Evolutionary conservation across 768 basidiomycete genomes (phyloP).

Genomic region (Tylopilus intermedius): DNA sequence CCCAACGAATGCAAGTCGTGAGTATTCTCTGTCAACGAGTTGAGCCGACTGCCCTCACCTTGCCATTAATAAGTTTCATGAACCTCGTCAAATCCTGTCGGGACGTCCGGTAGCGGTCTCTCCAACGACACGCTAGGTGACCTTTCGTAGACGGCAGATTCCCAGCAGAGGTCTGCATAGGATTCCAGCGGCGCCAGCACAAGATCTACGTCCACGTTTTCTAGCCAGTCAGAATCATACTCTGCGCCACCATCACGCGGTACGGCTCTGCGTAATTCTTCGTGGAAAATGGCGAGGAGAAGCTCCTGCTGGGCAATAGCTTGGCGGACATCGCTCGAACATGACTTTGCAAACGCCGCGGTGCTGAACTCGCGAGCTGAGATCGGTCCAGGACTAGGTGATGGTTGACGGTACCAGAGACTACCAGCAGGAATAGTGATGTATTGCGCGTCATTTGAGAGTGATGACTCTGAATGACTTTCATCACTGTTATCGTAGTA

Average conservation of each 20-base stretch:
- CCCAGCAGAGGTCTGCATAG: conserved; percentile 30
- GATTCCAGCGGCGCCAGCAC: conserved; percentile 25
- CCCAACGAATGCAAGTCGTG: neutral
- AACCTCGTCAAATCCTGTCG: conserved; percentile 26
- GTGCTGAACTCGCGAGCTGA: conserved; percentile 17
- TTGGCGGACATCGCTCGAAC: conserved; percentile 31
- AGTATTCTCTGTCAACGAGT: neutral
- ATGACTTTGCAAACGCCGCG: conserved; percentile 22
- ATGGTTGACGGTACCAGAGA: conserved; percentile 34
- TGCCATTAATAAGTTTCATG: conserved; percentile 11
- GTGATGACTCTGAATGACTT: conserved; percentile 14
- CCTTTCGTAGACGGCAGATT: conserved; percentile 23
- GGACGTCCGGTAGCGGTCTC: conserved; percentile 26
- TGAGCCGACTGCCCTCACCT: conserved; percentile 4
- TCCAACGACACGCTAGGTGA: conserved; percentile 1
- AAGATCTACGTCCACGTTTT: conserved; percentile 26
- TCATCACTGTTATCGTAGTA: conserved; percentile 22
- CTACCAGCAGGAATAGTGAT: conserved; percentile 37
- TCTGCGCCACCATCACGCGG: conserved; percentile 7
- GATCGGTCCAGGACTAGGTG: conserved; percentile 25
- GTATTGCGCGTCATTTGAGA: conserved; percentile 33
- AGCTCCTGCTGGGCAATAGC: conserved; percentile 31
- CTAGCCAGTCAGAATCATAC: conserved; percentile 27
- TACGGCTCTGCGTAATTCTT: conserved; percentile 24
- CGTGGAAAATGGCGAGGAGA: conserved; percentile 30